Conservation (phyloP, 2,329 filamentous ascomycete genomes). For the Penicillium sp. region DNA sequence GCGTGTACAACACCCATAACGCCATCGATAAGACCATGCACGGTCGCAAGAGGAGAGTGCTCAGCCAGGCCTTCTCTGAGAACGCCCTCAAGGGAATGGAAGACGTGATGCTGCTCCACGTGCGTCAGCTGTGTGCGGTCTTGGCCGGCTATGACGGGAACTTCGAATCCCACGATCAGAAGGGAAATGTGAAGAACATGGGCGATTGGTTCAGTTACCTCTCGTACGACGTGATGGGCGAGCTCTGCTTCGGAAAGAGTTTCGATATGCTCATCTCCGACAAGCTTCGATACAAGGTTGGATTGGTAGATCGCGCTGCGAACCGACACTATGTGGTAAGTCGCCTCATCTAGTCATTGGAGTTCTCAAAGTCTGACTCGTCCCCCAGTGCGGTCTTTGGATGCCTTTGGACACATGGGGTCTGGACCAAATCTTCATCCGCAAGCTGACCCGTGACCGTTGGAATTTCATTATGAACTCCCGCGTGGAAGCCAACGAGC, state of each 20-base stretch:
- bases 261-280: conserved; percentile 52
- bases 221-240: conserved; percentile 55
- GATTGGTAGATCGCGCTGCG: conserved; percentile 67
- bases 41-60: conserved; percentile 69
- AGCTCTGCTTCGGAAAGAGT: conserved; percentile 54
- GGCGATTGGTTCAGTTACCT: conserved; percentile 46
- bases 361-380: not conserved
- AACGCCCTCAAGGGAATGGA: conserved; percentile 69
- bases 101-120: conserved; percentile 65
- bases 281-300: conserved; percentile 63
- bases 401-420: conserved; percentile 67
- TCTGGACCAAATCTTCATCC: conserved; percentile 69
- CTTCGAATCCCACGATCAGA: conserved; percentile 18
- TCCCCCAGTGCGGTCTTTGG: conserved; percentile 67
- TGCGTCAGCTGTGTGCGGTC: conserved; percentile 63
- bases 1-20: conserved; percentile 71
- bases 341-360: conserved; percentile 11
- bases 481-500: conserved; percentile 65
- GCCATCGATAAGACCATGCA: conserved; percentile 68
- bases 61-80: conserved; percentile 73
- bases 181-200: conserved; percentile 36
- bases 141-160: conserved; percentile 23
- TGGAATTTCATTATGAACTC: conserved; percentile 73
- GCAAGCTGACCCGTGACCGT: conserved; percentile 65
- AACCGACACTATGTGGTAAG: conserved; percentile 69